A percentile compares a stretch with the other conserved stretches of the same genome.
These are phyloP conservation scores for Fusarium annulatum DNA, from an alignment of 2,329 filamentous ascomycete genomes.

Conservation along the genomic window DNA sequence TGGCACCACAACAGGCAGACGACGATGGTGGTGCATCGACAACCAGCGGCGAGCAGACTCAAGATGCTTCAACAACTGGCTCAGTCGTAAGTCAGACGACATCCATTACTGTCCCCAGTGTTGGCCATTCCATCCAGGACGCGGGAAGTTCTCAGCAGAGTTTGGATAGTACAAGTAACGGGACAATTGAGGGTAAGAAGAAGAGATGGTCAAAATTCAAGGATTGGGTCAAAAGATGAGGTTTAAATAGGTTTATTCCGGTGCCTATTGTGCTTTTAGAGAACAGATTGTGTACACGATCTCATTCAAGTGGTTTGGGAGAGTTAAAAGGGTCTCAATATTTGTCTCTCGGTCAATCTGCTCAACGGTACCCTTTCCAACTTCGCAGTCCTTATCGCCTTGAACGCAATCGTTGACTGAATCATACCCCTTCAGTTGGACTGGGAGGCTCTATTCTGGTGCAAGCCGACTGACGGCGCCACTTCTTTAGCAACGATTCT, in stretches of 20 bases:
- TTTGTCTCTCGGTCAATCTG: not conserved
- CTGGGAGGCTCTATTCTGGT: not conserved
- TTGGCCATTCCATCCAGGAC: not conserved
- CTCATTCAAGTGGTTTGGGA: rapidly evolving
- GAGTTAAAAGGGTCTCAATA: too few species aligned
- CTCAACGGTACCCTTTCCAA: not conserved
- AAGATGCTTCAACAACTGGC: not conserved
- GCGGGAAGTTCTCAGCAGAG: rapidly evolving
- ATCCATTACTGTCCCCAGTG: slow-evolving; percentile 2
- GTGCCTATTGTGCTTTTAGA: rapidly evolving
- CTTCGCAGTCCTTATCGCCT: not conserved
- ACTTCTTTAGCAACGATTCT: not conserved
- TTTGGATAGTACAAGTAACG: not conserved
- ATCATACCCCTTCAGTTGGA: not conserved
- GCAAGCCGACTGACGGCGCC: not conserved
- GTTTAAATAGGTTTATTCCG: not conserved
- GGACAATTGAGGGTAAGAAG: not conserved
- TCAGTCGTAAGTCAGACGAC: not conserved
- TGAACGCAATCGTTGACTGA: not conserved
- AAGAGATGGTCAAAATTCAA: not conserved
- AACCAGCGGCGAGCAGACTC: not conserved
- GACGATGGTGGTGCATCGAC: not conserved
- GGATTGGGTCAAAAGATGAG: not conserved
- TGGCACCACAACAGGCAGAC: not conserved
- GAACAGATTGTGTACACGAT: rapidly evolving